Evolutionary conservation across 192 early-diverging fungal species (phyloP), one percentile per base, ranked within the genome.

Genomic region (Gryganskiella cystojenkinii): DNA sequence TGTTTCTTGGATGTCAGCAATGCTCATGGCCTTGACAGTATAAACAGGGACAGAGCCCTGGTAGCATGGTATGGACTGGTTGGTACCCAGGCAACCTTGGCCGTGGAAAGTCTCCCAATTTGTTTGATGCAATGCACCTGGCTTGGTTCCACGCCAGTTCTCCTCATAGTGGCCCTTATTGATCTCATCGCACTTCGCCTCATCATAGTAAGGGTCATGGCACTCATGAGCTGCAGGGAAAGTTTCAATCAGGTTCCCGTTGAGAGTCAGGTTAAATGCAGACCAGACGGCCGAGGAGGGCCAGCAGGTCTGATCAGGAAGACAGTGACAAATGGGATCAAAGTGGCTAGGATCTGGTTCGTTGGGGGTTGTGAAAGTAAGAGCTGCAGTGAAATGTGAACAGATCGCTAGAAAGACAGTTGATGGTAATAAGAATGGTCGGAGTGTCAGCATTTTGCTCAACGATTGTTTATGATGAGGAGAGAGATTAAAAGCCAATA

Each of bases 11-110:
- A 84, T 57, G 43, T 84, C 76, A 22, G 60, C 61, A 20, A 68
- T 34, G 43, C 31, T 66, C 4, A 58, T 46, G n/a, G 79, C 72
- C 27, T 81, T 64, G 45, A 75, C 64, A 0, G 82, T 80, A 43
- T 67, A 81, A 22, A 71, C 10, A 3, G 76, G 81, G 0, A 80
- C 57, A 17, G 70, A 70, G 14, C 76, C 75, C 22, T 80, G 81
- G 22, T 64, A 45, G 25, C 81, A 82, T 0, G 61, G 70, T 8
- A 43, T 27, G n/a, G 71, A 60, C 45, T 66, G 65, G 27, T 80
- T 72, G 15, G 47, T 35, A 3, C 63, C 71, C 17, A 65, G 51
- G 44, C 71, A 74, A 17, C 63, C 63, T 34, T 46, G 3, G 51
- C 45, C 44, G 1, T 45, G 14, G 25, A 63, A 24, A 2, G 31